phyloP scores from a whole-genome alignment of 345 rosid species.

The Kernera saxatilis region DNA sequence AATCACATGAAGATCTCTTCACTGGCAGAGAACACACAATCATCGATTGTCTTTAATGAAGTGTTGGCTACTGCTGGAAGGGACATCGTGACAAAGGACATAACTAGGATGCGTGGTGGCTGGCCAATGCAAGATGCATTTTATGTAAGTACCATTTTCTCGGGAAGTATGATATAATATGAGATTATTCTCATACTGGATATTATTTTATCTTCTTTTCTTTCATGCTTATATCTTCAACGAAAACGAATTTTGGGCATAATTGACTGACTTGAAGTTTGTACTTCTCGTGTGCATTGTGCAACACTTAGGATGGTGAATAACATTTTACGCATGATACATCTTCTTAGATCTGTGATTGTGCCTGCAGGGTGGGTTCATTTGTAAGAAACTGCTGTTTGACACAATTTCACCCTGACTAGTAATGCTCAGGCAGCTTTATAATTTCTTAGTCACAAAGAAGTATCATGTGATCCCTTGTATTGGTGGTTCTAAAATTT shows the following conservation, averaged over 20 bases:
- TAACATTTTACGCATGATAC: background rate
- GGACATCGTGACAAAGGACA: conserved; percentile 91
- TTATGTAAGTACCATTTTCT: conserved; percentile 50
- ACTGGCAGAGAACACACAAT: conserved; percentile 74
- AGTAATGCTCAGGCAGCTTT: background rate
- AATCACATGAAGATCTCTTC: conserved; percentile 58
- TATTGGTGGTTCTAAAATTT: background rate
- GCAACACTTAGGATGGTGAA: background rate
- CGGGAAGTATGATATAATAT: background rate
- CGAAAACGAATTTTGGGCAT: background rate
- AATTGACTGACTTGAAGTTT: background rate
- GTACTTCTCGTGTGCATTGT: background rate
- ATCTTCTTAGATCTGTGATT: background rate
- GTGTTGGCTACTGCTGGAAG: conserved; percentile 78
- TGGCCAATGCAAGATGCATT: conserved; percentile 99
- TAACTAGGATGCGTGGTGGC: conserved; percentile 95
- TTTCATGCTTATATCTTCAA: background rate
- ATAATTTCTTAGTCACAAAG: background rate
- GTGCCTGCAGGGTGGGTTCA: background rate
- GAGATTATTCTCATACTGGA: background rate
- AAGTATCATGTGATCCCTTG: background rate
- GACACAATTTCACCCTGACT: background rate
- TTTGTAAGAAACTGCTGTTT: background rate
- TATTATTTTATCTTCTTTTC: background rate
- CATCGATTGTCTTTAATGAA: conserved; percentile 73